Evolutionary conservation across 2,329 filamentous ascomycete species (phyloP).

Genomic region (Scleromitrula shiraiana): DNA sequence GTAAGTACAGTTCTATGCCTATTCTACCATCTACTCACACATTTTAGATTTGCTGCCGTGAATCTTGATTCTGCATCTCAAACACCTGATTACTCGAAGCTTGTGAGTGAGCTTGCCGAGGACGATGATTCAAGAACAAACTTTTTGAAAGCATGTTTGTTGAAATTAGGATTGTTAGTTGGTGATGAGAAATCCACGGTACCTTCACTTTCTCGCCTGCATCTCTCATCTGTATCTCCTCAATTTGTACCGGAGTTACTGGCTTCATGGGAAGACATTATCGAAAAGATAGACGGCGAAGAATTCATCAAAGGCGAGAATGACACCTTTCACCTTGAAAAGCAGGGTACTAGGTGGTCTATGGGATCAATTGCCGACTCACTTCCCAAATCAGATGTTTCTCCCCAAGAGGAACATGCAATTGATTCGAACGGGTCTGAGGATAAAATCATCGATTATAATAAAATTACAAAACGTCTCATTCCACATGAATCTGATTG

Average conservation of each 20-base stretch:
- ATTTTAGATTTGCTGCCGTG: slow-evolving; percentile 65
- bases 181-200: slow-evolving; percentile 60
- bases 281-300: slow-evolving; percentile 56
- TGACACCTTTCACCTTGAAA: slow-evolving; percentile 75
- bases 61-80: slow-evolving; percentile 65
- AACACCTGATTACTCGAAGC: slow-evolving; percentile 58
- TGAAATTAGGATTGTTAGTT: slow-evolving; percentile 74
- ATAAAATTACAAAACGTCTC: slow-evolving; percentile 63
- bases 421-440: slow-evolving; percentile 31
- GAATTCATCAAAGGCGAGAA: slow-evolving; percentile 72
- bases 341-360: slow-evolving; percentile 52
- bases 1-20: slow-evolving; percentile 40
- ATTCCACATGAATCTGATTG: slow-evolving; percentile 60
- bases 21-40: slow-evolving; percentile 3
- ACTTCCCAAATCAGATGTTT: slow-evolving; percentile 30
- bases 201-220: slow-evolving; percentile 73
- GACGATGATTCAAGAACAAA: slow-evolving; percentile 62
- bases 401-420: slow-evolving; percentile 27
- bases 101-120: slow-evolving; percentile 58
- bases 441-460: slow-evolving; percentile 66
- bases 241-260: slow-evolving; percentile 61
- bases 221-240: slow-evolving; percentile 65
- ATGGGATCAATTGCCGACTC: slow-evolving; percentile 47
- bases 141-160: slow-evolving; percentile 73
- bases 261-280: slow-evolving; percentile 56